Evolutionary conservation across 192 early-diverging fungal genomes (phyloP).

Genomic region (Rhizoclosmatium sp.): DNA sequence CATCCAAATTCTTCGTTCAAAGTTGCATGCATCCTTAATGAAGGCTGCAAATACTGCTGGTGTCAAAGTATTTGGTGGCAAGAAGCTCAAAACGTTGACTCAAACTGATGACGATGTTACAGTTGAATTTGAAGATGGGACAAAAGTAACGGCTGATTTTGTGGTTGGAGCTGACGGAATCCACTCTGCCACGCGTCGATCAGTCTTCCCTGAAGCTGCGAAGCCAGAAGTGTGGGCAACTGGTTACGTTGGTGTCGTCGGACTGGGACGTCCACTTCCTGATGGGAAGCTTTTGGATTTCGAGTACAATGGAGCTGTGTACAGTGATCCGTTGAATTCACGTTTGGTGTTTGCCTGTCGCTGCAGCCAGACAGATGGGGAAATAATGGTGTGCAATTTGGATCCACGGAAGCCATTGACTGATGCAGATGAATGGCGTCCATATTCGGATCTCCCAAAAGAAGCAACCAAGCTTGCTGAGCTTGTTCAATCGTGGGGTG

Average conservation of each 20-base stretch:
- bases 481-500: not conserved
- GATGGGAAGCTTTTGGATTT: not conserved
- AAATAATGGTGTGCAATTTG: not conserved
- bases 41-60: not conserved
- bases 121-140: not conserved
- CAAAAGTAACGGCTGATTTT: not conserved
- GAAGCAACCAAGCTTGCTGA: not conserved
- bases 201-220: not conserved
- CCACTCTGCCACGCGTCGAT: not conserved
- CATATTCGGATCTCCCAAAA: not conserved
- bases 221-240: not conserved
- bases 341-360: not conserved
- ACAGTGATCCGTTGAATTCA: not conserved
- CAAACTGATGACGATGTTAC: not conserved
- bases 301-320: not conserved
- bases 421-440: not conserved
- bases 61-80: not conserved
- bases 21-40: not conserved
- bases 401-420: not conserved
- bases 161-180: conserved; percentile 4
- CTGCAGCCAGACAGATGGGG: not conserved
- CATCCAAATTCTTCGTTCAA: not conserved
- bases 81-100: not conserved
- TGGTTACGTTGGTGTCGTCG: not conserved
- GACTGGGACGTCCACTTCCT: not conserved